Base-by-base conservation (phyloP, 129 eudicot genomes). In the Centella asiatica region DNA sequence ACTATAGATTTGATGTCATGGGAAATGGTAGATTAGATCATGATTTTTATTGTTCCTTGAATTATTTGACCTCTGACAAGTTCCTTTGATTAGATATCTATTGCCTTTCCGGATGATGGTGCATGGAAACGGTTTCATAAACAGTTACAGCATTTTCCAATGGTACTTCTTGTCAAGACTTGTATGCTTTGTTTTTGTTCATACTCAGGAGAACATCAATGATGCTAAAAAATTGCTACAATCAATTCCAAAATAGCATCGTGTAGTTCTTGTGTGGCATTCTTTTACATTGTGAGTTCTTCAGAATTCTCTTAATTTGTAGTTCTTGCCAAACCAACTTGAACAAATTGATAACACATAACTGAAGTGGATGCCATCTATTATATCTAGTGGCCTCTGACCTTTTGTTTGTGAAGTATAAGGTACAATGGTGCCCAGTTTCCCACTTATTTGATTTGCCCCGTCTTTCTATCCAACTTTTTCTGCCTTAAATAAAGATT, bases 101-200 rank as follows among this genome's bases (percentile, higher is more conserved):
- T 92, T 62, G 99, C 99, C 67, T 92, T 92, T 78, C 99, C 99
- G 8, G 99, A 92, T 74, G 99, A 92, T 69, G 99, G 99, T 78
- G 94, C 99, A 56, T 92, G 99, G 99, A 92, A 92, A 80, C 79
- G 99, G 54, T 92, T 92, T 72, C 90, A 92, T 83, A 92, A 87
- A 73, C 96, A 87, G 83, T 90, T 92, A 57, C 99, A 92, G 66
- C 99, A 92, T 74, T 92, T 92, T 33, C 99, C 99, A 12, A 70
- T 75, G 99, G 99, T 92, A 90, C 34, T 28, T 13, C 52, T 44
- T 49, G 9, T 26, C 39, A n/a, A 23, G 22, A n/a, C 53, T 37
- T 59, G 46, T 23, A 19, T 46, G 68, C 6, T n/a, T 31, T 19
- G 20, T 15, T 42, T 26, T 57, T 19, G 52, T 19, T 63, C 18